phyloP scores from a whole-genome alignment of 768 basidiomycete species.

The Lentinula edodes region DNA sequence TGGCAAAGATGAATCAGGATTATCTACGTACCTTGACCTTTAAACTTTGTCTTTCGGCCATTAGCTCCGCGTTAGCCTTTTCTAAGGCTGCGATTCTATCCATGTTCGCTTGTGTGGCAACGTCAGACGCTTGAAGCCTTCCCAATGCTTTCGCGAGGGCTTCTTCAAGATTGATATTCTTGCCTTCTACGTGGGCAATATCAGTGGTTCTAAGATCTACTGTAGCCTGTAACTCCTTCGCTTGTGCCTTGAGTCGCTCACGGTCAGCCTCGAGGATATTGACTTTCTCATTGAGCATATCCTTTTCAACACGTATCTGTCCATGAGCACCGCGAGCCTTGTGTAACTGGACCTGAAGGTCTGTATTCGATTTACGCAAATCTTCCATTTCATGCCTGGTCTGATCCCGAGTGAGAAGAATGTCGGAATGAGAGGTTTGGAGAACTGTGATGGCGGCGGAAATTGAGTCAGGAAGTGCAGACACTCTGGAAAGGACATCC shows the following conservation, averaged over 20 bases:
- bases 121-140: conserved; percentile 69
- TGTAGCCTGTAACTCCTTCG: conserved; percentile 45
- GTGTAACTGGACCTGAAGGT: conserved; percentile 65
- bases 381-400: conserved; percentile 66
- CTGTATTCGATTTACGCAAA: conserved; percentile 58
- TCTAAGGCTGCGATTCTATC: conserved; percentile 61
- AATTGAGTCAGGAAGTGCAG: conserved; percentile 55
- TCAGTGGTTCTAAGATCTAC: conserved; percentile 40
- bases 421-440: conserved; percentile 57
- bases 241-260: conserved; percentile 49
- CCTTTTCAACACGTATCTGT: conserved; percentile 79
- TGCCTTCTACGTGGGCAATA: conserved; percentile 38
- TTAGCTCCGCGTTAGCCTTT: conserved; percentile 48
- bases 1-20: background rate
- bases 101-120: conserved; percentile 52
- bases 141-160: conserved; percentile 70
- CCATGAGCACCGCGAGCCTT: conserved; percentile 77
- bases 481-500: conserved; percentile 47
- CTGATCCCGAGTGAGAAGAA: conserved; percentile 50
- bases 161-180: conserved; percentile 61
- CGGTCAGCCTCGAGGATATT: conserved; percentile 57
- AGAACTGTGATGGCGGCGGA: conserved; percentile 46
- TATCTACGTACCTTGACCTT: conserved; percentile 49
- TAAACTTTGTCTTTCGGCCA: conserved; percentile 49
- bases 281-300: conserved; percentile 60